These are phyloP conservation scores for Aspergillus costaricaensis DNA, from an alignment of 2,329 filamentous ascomycete species.

Conservation along the genomic window DNA sequence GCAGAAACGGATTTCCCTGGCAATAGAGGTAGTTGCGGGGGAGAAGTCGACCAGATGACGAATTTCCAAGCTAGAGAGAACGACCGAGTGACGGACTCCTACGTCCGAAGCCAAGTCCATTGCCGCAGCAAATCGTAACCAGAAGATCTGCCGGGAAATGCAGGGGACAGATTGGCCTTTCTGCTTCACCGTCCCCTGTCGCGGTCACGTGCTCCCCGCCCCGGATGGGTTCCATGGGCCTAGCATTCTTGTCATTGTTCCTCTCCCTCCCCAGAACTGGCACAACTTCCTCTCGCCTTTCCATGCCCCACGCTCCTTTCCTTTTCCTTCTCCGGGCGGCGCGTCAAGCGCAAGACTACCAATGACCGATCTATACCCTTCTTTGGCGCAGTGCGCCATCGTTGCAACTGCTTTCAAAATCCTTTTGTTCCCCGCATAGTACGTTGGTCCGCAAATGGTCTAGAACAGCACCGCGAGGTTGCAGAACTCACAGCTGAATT, in stretches of 20 bases:
- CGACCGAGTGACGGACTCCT: slow-evolving; percentile 50
- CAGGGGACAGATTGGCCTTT: slow-evolving; percentile 24
- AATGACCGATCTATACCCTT: slow-evolving; percentile 83
- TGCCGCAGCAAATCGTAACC: slow-evolving; percentile 2
- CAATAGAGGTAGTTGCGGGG: slow-evolving; percentile 50
- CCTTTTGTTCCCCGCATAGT: slow-evolving; percentile 93
- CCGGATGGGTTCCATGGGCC: slow-evolving; percentile 17
- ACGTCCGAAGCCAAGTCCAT: slow-evolving; percentile 45
- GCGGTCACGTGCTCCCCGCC: slow-evolving; percentile 21
- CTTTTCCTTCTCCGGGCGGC: slow-evolving; percentile 8
- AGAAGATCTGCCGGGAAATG: background rate
- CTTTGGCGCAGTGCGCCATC: slow-evolving; percentile 83
- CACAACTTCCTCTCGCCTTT: background rate
- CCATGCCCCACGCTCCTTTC: background rate
- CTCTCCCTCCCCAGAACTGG: background rate
- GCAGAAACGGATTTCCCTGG: slow-evolving; percentile 54
- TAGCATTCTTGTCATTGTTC: background rate
- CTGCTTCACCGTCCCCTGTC: background rate
- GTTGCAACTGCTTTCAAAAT: slow-evolving; percentile 88
- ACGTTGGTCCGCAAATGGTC: slow-evolving; percentile 45
- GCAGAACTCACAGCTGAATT: slow-evolving; percentile 5
- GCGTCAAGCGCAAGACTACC: slow-evolving; percentile 29
- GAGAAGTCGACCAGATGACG: slow-evolving; percentile 56
- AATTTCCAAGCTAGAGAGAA: slow-evolving; percentile 47
- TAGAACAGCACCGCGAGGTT: slow-evolving; percentile 6